phyloP scores from a whole-genome alignment of 495 filamentous ascomycete genomes.

The Penicillium atrosanguineum region DNA sequence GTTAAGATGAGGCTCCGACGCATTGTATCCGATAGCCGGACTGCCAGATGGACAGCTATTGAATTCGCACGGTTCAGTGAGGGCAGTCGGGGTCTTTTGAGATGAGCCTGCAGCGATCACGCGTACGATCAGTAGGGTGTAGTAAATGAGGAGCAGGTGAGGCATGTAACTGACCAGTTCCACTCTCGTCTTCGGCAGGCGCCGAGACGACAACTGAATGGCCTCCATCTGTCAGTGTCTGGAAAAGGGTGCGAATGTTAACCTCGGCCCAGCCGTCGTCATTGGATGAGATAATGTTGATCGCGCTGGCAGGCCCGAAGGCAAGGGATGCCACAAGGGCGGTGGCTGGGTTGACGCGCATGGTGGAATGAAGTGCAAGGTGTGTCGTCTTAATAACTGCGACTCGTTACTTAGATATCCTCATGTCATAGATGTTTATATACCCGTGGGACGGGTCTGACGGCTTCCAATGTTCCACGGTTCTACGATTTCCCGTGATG shows the following conservation, averaged over 20 bases:
- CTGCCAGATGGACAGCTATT: constrained; percentile 56
- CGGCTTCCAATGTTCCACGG: background rate
- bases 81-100: constrained; percentile 44
- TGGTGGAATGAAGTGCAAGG: background rate
- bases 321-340: constrained; percentile 9
- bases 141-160: background rate
- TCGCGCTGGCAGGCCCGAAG: constrained; percentile 24
- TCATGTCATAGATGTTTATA: background rate
- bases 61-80: constrained; percentile 52
- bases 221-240: constrained; percentile 48
- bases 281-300: constrained; percentile 63
- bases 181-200: constrained; percentile 64
- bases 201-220: constrained; percentile 61
- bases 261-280: constrained; percentile 73
- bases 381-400: background rate
- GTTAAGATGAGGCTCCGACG: constrained; percentile 56
- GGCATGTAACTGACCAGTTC: constrained; percentile 41
- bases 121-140: background rate
- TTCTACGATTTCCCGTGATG: background rate
- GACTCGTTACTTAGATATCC: background rate
- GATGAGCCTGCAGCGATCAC: constrained; percentile 41
- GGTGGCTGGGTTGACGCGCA: constrained; percentile 8
- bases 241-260: constrained; percentile 57
- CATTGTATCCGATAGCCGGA: constrained; percentile 53
- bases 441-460: background rate